These are phyloP conservation scores for Brettanomyces sp. DNA, from an alignment of 805 yeast genomes.

Conservation along the genomic window DNA sequence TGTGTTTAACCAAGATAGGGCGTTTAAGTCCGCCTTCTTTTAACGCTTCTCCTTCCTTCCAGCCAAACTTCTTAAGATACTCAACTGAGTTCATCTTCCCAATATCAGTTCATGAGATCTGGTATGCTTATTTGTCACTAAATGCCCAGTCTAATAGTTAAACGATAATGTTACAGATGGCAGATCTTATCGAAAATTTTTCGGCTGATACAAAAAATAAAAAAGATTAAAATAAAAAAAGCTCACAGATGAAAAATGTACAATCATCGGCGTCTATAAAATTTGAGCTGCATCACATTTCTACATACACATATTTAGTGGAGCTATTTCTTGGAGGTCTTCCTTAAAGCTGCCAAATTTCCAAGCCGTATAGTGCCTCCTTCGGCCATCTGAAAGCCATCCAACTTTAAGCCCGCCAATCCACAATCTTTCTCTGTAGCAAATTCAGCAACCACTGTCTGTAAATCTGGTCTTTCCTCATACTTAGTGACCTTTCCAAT, in stretches of 20 bases:
- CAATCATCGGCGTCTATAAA: too few species aligned
- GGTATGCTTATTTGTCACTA: neutral
- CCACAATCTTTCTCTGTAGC: constrained; percentile 14
- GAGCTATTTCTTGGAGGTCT: neutral
- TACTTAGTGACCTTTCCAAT: neutral
- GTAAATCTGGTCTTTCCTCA: constrained; percentile 15
- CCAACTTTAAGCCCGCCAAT: constrained; percentile 15
- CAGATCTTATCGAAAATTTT: neutral
- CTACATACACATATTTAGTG: too few species aligned
- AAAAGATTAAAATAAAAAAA: neutral
- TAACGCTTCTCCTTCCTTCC: constrained; percentile 88
- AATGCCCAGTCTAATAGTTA: too few species aligned
- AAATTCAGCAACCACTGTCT: neutral
- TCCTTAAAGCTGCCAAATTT: neutral
- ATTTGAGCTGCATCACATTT: too few species aligned
- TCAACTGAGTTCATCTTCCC: constrained; percentile 61
- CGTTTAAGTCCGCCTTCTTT: constrained; percentile 69
- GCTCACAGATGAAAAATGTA: too few species aligned
- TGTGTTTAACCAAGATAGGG: constrained; percentile 85
- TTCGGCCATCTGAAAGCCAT: neutral
- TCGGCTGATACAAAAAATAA: neutral
- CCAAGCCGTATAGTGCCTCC: neutral
- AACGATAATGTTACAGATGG: neutral
- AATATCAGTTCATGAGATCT: too few species aligned
- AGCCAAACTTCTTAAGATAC: constrained; percentile 73